phyloP scores from a whole-genome alignment of 805 yeast genomes.

The Metschnikowia bowlesiae region DNA sequence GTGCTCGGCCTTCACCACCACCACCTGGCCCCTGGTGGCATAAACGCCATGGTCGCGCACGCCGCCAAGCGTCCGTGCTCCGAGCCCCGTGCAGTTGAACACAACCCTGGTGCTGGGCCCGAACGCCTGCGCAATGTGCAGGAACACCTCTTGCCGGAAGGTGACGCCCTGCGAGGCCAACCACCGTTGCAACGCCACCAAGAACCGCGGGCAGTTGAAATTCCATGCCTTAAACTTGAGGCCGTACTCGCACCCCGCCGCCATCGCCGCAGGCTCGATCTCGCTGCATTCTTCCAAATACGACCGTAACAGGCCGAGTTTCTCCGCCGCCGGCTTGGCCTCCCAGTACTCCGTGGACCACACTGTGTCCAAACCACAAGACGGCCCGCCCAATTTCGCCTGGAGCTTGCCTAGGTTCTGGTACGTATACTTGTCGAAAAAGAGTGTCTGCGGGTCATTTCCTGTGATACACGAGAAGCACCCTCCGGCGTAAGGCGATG shows the following conservation, averaged over 20 bases:
- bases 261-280: slow-evolving; percentile 38
- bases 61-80: slow-evolving; percentile 61
- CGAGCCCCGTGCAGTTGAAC: slow-evolving; percentile 76
- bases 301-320: slow-evolving; percentile 43
- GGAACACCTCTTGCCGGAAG: slow-evolving; percentile 43
- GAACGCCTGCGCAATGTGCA: slow-evolving; percentile 57
- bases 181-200: slow-evolving; percentile 43
- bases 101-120: slow-evolving; percentile 37
- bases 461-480: slow-evolving; percentile 49
- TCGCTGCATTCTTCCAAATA: slow-evolving; percentile 47
- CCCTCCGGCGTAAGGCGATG: slow-evolving; percentile 74
- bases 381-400: slow-evolving; percentile 45
- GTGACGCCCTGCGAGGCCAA: slow-evolving; percentile 47
- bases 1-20: slow-evolving; percentile 67
- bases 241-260: slow-evolving; percentile 54
- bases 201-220: slow-evolving; percentile 66
- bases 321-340: slow-evolving; percentile 39
- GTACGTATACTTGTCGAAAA: slow-evolving; percentile 57
- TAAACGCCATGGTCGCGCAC: slow-evolving; percentile 57
- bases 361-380: slow-evolving; percentile 50
- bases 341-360: slow-evolving; percentile 64
- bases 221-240: slow-evolving; percentile 57
- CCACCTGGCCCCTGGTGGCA: slow-evolving; percentile 80
- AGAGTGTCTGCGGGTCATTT: slow-evolving; percentile 40
- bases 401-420: slow-evolving; percentile 42